Evolutionary conservation across 2,329 filamentous ascomycete genomes (phyloP).

Genomic region (Epichloe coenophiala): DNA sequence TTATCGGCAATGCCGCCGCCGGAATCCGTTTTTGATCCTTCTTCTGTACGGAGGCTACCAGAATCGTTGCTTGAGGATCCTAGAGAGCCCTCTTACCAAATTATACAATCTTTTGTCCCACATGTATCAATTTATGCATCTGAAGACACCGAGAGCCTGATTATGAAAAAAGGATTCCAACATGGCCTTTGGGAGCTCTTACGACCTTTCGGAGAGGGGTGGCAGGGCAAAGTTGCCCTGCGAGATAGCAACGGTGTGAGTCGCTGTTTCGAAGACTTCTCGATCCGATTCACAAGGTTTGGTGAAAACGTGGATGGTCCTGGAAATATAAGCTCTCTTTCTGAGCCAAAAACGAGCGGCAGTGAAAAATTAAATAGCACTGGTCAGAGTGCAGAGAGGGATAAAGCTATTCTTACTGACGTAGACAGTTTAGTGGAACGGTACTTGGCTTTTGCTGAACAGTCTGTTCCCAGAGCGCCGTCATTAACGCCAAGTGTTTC

Average conservation of each 20-base stretch:
- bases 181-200: constrained; percentile 74
- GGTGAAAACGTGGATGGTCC: constrained; percentile 43
- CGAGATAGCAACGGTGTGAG: constrained; percentile 81
- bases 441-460: constrained; percentile 65
- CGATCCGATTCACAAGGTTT: constrained; percentile 69
- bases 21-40: constrained; percentile 42
- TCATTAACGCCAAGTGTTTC: constrained; percentile 24
- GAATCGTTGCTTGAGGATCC: constrained; percentile 31
- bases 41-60: constrained; percentile 29
- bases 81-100: constrained; percentile 47
- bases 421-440: constrained; percentile 71
- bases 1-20: constrained; percentile 43
- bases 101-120: constrained; percentile 77
- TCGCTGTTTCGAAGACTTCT: constrained; percentile 76
- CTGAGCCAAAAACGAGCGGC: constrained; percentile 23
- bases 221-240: constrained; percentile 79
- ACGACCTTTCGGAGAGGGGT: constrained; percentile 77
- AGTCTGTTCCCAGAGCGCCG: constrained; percentile 27
- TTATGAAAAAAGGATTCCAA: constrained; percentile 71
- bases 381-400: constrained; percentile 16
- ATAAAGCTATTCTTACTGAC: constrained; percentile 35
- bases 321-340: constrained; percentile 22
- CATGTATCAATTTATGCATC: constrained; percentile 83
- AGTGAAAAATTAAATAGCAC: constrained; percentile 16
- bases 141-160: constrained; percentile 66